phyloP scores from a whole-genome alignment of 1,139 yeast species.

The Sugiyamaella xylanicola region DNA sequence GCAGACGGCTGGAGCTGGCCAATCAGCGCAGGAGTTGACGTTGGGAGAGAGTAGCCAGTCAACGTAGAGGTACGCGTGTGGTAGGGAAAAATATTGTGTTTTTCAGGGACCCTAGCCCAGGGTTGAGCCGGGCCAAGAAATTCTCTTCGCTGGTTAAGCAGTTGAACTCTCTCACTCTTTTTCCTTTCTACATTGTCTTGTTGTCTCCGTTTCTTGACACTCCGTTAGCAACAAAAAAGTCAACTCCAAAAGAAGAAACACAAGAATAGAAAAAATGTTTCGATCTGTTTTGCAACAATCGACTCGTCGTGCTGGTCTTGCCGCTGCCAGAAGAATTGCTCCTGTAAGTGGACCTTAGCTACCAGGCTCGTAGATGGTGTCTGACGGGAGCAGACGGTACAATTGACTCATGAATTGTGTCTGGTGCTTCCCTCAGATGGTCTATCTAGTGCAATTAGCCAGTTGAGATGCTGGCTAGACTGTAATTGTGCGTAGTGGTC shows the following conservation, averaged over 20 bases:
- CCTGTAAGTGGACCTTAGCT: slow-evolving; percentile 31
- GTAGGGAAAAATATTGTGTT: slow-evolving; percentile 1
- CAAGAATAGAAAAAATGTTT: slow-evolving; percentile 39
- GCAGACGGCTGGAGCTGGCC: background rate
- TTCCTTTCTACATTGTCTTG: slow-evolving; percentile 24
- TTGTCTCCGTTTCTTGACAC: slow-evolving; percentile 22
- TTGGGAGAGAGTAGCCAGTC: slow-evolving; percentile 7
- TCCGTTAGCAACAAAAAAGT: slow-evolving; percentile 13
- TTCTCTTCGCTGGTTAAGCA: slow-evolving; percentile 9
- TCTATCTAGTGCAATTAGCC: too few relatives aligned
- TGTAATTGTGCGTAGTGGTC: background rate
- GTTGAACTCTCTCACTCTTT: slow-evolving; percentile 6
- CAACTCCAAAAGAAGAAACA: slow-evolving; percentile 17
- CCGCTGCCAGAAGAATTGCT: slow-evolving; percentile 43
- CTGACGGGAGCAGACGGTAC: too few relatives aligned
- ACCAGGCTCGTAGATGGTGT: too few relatives aligned
- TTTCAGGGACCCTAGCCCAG: slow-evolving; percentile 9
- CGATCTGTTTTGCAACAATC: slow-evolving; percentile 48
- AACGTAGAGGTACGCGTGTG: background rate
- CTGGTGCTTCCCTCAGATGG: too few relatives aligned
- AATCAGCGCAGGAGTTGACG: slow-evolving; percentile 3
- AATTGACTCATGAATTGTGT: background rate
- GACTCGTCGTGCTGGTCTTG: slow-evolving; percentile 44
- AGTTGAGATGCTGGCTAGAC: too few relatives aligned
- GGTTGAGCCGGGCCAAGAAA: slow-evolving; percentile 8